These are phyloP conservation scores for Anthostomella pinea DNA, from an alignment of 2,329 filamentous ascomycete species.

Conservation along the genomic window DNA sequence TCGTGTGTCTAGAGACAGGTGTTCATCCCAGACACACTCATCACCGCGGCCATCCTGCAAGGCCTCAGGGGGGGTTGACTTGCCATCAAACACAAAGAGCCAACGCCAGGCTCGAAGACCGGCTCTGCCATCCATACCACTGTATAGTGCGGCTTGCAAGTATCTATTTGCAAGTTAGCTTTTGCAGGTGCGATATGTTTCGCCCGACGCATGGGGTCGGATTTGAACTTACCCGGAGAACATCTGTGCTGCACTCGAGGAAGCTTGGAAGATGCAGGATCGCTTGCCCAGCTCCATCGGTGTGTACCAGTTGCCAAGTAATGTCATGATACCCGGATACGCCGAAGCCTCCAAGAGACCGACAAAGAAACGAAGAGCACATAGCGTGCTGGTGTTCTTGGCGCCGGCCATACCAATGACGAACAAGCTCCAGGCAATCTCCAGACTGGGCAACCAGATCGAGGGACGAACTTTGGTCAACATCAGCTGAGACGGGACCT, in stretches of 20 bases:
- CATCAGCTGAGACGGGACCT: slow-evolving; percentile 37
- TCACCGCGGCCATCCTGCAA: too few relatives aligned
- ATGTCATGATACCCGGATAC: slow-evolving; percentile 40
- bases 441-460: slow-evolving; percentile 41
- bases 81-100: slow-evolving; percentile 42
- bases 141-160: slow-evolving; percentile 52
- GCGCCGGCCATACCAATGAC: slow-evolving; percentile 33
- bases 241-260: slow-evolving; percentile 52
- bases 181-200: background rate
- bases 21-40: too few relatives aligned
- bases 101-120: slow-evolving; percentile 53
- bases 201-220: background rate
- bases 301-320: slow-evolving; percentile 46
- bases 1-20: too few relatives aligned
- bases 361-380: slow-evolving; percentile 42
- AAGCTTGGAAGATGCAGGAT: slow-evolving; percentile 45
- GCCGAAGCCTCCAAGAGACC: slow-evolving; percentile 40
- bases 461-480: slow-evolving; percentile 41
- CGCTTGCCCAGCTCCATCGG: slow-evolving; percentile 49
- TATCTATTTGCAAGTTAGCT: slow-evolving; percentile 19
- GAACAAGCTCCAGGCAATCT: slow-evolving; percentile 35
- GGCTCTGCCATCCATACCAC: slow-evolving; percentile 45
- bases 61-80: too few relatives aligned
- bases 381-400: slow-evolving; percentile 36
- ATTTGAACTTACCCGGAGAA: slow-evolving; percentile 44